Base-by-base conservation (phyloP, 2,329 filamentous ascomycete species). In the Chrysoporthe puriensis region DNA sequence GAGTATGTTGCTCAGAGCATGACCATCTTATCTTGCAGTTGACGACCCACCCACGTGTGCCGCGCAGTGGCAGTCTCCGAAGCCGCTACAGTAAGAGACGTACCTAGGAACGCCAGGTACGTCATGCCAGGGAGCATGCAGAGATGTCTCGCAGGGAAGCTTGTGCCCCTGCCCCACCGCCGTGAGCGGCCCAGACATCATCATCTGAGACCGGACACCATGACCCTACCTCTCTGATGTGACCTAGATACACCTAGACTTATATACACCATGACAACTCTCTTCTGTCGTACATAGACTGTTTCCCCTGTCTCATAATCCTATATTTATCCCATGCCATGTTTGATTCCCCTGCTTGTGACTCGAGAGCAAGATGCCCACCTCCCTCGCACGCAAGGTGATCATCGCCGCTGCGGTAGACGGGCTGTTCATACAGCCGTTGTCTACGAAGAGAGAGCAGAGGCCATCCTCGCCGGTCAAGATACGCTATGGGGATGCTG, bases 361-460 rank as follows among this genome's bases (percentile, higher is more conserved):
- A 34, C 52, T 40, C 59, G 59, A 54, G 60, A 62, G 63, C 64
- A 76, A 69, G 46, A 96, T 96, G 93, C 90, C 93, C 66, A 13
- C 59, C 56, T 85, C 86, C 72, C 82, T 97, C 69, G 89, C 91
- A 68, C 91, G 92, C 76, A 96, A 96, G 80, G 81, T 97, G 66
- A 77, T 94, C 71, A 88, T 97, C 72, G 90, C 90, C 78, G 93
- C 94, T 66, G 89, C 93, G 36, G 87, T 90, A 64, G 94, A 97
- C 75, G 94, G 94, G 67, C 84, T 97, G 63, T 83, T 97, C 71
- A 85, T 97, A 57, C 92, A 96, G 74, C 90, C 92, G 36, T 81
- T 91, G 42, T 84, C 87, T 21, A 79, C 83, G 65, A 88, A 88
- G 77, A 89, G 88, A 75, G 86, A 89, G 74, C 84, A 86, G 76